phyloP scores from a whole-genome alignment of 371 early-diverging fungal genomes.

The Rhizopus arrhizus region DNA sequence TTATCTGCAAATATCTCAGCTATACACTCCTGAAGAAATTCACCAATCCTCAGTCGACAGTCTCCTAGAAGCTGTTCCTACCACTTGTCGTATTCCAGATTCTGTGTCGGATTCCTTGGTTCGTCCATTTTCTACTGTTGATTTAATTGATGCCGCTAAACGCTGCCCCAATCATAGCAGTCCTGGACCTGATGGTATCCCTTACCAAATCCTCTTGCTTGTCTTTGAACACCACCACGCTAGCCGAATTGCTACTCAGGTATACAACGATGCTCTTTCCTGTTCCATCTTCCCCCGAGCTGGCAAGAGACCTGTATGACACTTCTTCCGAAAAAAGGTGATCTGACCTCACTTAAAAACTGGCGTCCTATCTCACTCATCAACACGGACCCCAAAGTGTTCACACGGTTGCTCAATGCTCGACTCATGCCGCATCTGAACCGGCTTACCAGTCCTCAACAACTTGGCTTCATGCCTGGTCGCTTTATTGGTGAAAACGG shows the following conservation, averaged over 20 bases:
- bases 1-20: no score
- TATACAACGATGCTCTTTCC: slow-evolving; percentile 27
- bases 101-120: no score
- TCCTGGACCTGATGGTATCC: slow-evolving; percentile 8
- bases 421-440: slow-evolving; percentile 2
- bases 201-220: slow-evolving; percentile 6
- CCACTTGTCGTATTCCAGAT: not conserved
- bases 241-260: not conserved
- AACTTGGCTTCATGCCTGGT: slow-evolving; percentile 18
- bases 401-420: slow-evolving; percentile 20
- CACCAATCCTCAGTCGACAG: not conserved
- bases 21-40: slow-evolving; percentile 2
- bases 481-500: slow-evolving; percentile 21
- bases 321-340: slow-evolving; percentile 31
- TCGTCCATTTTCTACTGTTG: not conserved
- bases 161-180: slow-evolving; percentile 3
- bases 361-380: slow-evolving; percentile 28
- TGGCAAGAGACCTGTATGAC: slow-evolving; percentile 32
- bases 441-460: not conserved
- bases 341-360: slow-evolving; percentile 15
- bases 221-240: not conserved
- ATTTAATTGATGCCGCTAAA: not conserved
- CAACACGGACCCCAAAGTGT: slow-evolving; percentile 19
- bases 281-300: slow-evolving; percentile 12
- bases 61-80: not conserved